Base-by-base conservation (phyloP, 2,329 filamentous ascomycete species). In the Alternaria burnsii region DNA sequence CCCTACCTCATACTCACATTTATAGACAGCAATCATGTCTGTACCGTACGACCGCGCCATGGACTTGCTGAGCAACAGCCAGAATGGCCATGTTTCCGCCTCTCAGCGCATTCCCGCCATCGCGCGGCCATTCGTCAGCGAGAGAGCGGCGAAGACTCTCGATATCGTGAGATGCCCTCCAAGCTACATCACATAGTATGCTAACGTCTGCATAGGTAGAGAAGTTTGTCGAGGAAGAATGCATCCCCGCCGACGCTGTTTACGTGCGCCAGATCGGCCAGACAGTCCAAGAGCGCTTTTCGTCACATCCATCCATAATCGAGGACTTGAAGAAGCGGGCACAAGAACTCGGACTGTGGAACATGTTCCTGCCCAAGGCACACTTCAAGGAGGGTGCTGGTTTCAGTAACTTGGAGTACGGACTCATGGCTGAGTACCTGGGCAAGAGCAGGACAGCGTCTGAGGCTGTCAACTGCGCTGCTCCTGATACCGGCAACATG, bases 161-260 rank as follows among this genome's bases (percentile, higher is more conserved):
- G 94, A 97, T 75, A 77, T 93, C 67, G 87, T 89, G 81, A 54
- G 79, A 18, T 18, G 18, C 22, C 24, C 18, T 20, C 12, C 34
- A 30, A 41, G 16, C 12, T 4, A 34, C 0, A 34, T 0, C 5
- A 12, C 0, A 36, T 1, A 10, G 11, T 1, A 20, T 12, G 3
- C 62, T 65, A 24, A 61, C n/a, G 14, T 8, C 16, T 10, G 2
- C 10, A 26, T 66, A 88, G 86, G 92, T 99, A 69, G 92, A 94
- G 83, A 93, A 93, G 80, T 99, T 99, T 74, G 95, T 99, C 71
- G 92, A 98, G 77, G 94, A 97, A 81, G 94, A 97, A 84, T 99
- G 83, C 69, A 83, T 85, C 58, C 83, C 83, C 62, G 91, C 92
- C 77, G 94, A 98, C 76, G 84, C 90, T 58, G 86, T 97, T 66